Percentiles rank a stretch among this genome's conserved stretches.
Evolutionary conservation across 129 eudicot genomes (phyloP).

Genomic region (Daucus carota): DNA sequence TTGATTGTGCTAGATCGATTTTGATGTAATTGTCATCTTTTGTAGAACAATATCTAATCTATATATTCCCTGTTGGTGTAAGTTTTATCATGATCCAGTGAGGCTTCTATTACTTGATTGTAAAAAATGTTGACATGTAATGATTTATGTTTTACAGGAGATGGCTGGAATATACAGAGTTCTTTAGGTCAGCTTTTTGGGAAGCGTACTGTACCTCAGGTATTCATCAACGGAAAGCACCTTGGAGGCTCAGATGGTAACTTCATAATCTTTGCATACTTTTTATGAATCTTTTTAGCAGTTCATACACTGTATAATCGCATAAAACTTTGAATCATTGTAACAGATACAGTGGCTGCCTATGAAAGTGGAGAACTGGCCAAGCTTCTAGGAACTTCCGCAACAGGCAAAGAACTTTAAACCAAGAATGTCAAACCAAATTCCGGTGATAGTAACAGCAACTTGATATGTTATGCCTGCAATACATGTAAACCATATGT

Average conservation of each 20-base stretch:
- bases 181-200: conserved; percentile 74
- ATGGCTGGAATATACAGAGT: conserved; percentile 70
- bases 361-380: conserved; percentile 72
- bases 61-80: background rate
- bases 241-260: conserved; percentile 99
- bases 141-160: conserved; percentile 42
- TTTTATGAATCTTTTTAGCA: background rate
- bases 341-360: conserved; percentile 79
- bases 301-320: background rate
- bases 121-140: background rate
- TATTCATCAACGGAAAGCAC: conserved; percentile 92
- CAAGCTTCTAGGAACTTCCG: conserved; percentile 54
- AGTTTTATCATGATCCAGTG: background rate
- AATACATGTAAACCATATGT: background rate
- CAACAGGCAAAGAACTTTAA: conserved; percentile 40
- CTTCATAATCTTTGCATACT: background rate
- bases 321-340: background rate
- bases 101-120: background rate
- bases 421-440: background rate
- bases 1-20: background rate
- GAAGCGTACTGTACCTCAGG: conserved; percentile 94
- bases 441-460: background rate
- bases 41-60: background rate
- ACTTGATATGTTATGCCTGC: background rate
- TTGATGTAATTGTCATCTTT: background rate